Conservation (phyloP, 2,329 filamentous ascomycete genomes). For the Diaporthe citrichinensis region DNA sequence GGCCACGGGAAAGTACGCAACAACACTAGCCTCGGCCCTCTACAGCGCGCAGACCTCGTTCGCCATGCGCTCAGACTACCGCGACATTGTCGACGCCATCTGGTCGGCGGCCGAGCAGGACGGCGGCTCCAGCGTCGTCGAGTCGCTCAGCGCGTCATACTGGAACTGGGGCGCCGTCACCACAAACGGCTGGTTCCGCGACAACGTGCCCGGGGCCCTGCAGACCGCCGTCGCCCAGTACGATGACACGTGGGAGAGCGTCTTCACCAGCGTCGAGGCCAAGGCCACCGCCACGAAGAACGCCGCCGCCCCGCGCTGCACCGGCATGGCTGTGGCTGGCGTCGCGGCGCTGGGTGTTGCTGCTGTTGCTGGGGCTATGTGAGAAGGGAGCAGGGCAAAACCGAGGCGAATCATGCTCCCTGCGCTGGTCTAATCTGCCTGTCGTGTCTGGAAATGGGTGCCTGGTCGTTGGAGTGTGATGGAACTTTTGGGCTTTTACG, state of each 20-base stretch:
- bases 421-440: background rate
- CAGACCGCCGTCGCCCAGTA: conserved; percentile 40
- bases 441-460: background rate
- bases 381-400: background rate
- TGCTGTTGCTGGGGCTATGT: conserved; percentile 37
- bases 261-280: conserved; percentile 40
- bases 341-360: conserved; percentile 36
- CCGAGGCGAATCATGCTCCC: background rate
- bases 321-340: conserved; percentile 35
- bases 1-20: conserved; percentile 43
- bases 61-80: conserved; percentile 40
- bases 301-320: conserved; percentile 37
- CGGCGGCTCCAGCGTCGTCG: conserved; percentile 36
- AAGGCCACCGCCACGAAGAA: conserved; percentile 32
- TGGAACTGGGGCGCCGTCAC: conserved; percentile 43
- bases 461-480: background rate
- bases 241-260: conserved; percentile 40
- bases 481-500: background rate
- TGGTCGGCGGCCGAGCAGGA: conserved; percentile 39
- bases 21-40: conserved; percentile 41
- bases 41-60: conserved; percentile 44
- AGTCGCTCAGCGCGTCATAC: conserved; percentile 37
- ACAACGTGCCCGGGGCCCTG: conserved; percentile 34
- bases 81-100: conserved; percentile 42
- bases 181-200: conserved; percentile 42